Conservation (phyloP, 2,329 filamentous ascomycete species). For the Fusarium nisikadoi region DNA sequence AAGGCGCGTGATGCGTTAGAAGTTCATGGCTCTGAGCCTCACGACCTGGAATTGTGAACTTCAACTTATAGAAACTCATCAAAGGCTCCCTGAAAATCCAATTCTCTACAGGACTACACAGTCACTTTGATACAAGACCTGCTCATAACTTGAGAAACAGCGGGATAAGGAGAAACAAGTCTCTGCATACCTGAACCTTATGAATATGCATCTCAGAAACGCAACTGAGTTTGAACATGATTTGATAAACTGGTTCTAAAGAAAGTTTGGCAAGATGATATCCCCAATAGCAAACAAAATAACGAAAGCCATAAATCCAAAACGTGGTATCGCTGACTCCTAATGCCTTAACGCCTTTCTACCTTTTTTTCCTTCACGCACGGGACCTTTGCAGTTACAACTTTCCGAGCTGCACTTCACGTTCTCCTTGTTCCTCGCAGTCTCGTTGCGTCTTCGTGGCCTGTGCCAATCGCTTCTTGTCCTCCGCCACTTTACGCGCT, state of each 20-base stretch:
- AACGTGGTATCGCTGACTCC: conserved; percentile 39
- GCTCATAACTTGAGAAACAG: not conserved
- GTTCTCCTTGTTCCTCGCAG: not conserved
- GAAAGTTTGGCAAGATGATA: not conserved
- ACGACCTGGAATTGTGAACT: not conserved
- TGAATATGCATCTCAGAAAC: not conserved
- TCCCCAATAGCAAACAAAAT: not conserved
- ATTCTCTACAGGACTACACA: no score
- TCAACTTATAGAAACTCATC: not conserved
- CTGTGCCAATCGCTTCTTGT: not conserved
- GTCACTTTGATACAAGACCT: not conserved
- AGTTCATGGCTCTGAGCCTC: not conserved
- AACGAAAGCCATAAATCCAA: conserved; percentile 13
- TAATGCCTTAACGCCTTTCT: conserved; percentile 27
- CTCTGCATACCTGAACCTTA: not conserved
- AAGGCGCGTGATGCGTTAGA: no score
- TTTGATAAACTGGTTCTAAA: not conserved
- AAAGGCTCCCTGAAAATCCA: not conserved
- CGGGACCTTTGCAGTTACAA: not conserved
- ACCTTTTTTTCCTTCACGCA: not conserved
- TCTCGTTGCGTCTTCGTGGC: not conserved
- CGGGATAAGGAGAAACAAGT: not conserved
- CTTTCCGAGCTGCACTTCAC: not conserved
- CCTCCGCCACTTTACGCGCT: not conserved
- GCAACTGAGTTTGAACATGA: not conserved